Base-by-base conservation (phyloP, 2,329 filamentous ascomycete genomes). In the Chrysosphaeria jannelii region DNA sequence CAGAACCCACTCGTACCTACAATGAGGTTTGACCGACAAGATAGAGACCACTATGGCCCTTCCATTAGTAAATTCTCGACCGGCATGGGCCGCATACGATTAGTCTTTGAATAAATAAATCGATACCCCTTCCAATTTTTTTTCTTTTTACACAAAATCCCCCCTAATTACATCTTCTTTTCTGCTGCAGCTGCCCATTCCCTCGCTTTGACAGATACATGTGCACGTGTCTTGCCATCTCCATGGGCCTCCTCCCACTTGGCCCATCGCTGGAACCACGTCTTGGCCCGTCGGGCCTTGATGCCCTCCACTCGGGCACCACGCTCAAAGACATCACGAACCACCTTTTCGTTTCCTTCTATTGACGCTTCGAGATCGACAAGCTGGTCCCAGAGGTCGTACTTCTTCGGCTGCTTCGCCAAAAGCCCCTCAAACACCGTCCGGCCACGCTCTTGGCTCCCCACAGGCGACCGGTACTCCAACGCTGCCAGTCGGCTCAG, bases 391-490 rank as follows among this genome's bases (percentile, higher is more conserved):
- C 81, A 93, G 24, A 93, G 51, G 40, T 91, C 78, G 28, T 76
- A 63, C 41, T 76, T 74, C 51, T 88, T 89, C 21, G 78, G 75
- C 50, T 69, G 90, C 4, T 70, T 68, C 17, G 63, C 59, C 6
- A 97, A 53, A 6, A 97, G 53, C 19, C 69, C 71, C 43, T 91
- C 81, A 36, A 93, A 93, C 38, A 93, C 68, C 13, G 88, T 97
- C 10, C 88, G 69, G 7, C 85, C 85, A 28, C 75, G 72, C 47
- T 97, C 88, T 3, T 76, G 52, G 35, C 88, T 74, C 25, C 79
- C 79, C 35, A 70, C 62, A 6, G 62, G 44, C 8, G 72, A 81
- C 32, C 66, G 69, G 56, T 89, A 97, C 44, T 97, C 85, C 12
- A 97, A 59, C 10, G 74, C 69, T 0, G 72, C 85, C 40, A 97